phyloP scores from a whole-genome alignment of 257 asterid genomes.

The Petrea volubilis region DNA sequence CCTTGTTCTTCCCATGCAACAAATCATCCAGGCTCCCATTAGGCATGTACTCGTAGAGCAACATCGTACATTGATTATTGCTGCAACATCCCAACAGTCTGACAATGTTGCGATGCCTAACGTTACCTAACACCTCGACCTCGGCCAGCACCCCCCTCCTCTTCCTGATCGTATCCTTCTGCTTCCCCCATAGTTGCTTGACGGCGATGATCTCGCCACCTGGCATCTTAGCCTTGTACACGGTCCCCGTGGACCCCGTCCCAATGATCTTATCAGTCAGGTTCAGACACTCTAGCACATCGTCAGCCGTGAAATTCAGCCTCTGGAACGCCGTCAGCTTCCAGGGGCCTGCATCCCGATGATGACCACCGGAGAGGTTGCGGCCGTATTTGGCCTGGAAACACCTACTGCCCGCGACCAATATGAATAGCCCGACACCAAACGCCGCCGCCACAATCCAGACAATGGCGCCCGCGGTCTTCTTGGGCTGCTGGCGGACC shows the following conservation, averaged over 20 bases:
- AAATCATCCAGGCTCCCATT: conserved; percentile 71
- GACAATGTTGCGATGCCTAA: conserved; percentile 85
- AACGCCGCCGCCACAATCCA: conserved; percentile 88
- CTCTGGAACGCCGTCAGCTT: conserved; percentile 81
- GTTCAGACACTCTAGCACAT: conserved; percentile 60
- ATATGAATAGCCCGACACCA: conserved; percentile 62
- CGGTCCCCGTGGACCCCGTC: conserved; percentile 85
- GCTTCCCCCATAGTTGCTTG: conserved; percentile 82
- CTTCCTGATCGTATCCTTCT: conserved; percentile 52
- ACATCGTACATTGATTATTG: conserved; percentile 64
- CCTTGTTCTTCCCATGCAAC: conserved; percentile 71
- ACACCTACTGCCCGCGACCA: conserved; percentile 57
- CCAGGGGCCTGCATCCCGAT: conserved; percentile 67
- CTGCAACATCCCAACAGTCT: conserved; percentile 73
- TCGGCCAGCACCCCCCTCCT: conserved; percentile 82
- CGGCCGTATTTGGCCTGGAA: conserved; percentile 55
- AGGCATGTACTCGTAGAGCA: conserved; percentile 73
- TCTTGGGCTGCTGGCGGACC: conserved; percentile 48
- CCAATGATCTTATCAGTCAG: conserved; percentile 68
- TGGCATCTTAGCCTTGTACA: conserved; percentile 92
- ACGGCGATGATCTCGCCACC: conserved; percentile 91
- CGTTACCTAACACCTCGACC: conserved; percentile 86
- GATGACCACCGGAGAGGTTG: conserved; percentile 30
- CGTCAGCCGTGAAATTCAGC: conserved; percentile 75
- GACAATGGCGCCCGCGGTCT: conserved; percentile 63